Evolutionary conservation across 1,284 basidiomycete species (phyloP), one percentile per base, ranked within the genome.

Genomic region (Ganoderma lingzhi): DNA sequence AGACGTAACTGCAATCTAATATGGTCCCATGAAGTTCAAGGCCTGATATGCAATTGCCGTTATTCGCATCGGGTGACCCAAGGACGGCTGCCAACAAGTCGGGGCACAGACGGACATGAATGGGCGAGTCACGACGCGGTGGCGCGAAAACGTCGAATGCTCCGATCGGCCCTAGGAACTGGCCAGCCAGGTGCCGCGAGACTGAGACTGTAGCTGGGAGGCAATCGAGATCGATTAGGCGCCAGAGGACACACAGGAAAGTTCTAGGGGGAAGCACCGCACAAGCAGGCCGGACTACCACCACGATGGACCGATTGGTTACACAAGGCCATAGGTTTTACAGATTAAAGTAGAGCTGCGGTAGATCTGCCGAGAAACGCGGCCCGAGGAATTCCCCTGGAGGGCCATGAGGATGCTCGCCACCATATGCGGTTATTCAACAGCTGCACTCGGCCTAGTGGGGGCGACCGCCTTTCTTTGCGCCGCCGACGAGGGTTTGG

Each of bases 381-480:
- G 44, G 17, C 44, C 19, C 17, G 44, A 45, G 44, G 14, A 14
- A 48, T 51, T 28, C 23, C 5, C 19, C 10, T 28, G 23, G 23
- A 23, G 23, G 23, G 23, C 23, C 23, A 23, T 6, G 10, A 51
- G 23, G 23, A 51, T 51, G 48, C 10, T 51, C 48, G 48, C 23
- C 23, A 12, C 48, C 48, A 2, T 14, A 28, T 51, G 48, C 23
- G 12, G 48, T 51, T 12, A 51, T 19, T 19, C 42, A 4, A 19
- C 42, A 3, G 28, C 48, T 23, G 10, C 3, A 51, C 23, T 44
- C 42, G 17, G 17, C 53, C 68, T 48, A 66, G 14, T 51, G 67
- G n/a, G 69, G 71, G 17, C 69, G 69, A 1, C 65, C 63, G 6
- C 69, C 69, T 48, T 69, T 73, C 60, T 68, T 69, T 42, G 56